phyloP scores from a whole-genome alignment of 2,329 filamentous ascomycete genomes.

The Fusarium temperatum region DNA sequence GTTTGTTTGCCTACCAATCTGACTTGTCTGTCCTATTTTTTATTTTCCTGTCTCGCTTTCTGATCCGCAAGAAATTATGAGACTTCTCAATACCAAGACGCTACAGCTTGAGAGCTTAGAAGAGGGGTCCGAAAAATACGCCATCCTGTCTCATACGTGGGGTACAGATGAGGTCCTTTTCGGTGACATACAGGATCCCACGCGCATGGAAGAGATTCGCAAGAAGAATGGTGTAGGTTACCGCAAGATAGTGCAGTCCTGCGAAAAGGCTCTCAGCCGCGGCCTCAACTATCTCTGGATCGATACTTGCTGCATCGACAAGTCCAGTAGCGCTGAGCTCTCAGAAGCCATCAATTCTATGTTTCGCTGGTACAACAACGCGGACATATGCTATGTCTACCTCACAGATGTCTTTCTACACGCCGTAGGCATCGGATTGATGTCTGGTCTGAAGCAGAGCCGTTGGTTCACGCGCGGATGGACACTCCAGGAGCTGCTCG shows the following conservation, averaged over 20 bases:
- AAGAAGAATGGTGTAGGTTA: slow-evolving; percentile 34
- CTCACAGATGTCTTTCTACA: slow-evolving; percentile 35
- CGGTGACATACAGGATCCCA: slow-evolving; percentile 31
- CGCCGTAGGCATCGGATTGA: slow-evolving; percentile 17
- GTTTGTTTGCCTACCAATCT: not conserved
- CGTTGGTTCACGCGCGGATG: slow-evolving; percentile 41
- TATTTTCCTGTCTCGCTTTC: not conserved
- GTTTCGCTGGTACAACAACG: slow-evolving; percentile 40
- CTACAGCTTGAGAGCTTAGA: slow-evolving; percentile 36
- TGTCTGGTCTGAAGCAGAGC: slow-evolving; percentile 32
- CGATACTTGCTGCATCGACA: slow-evolving; percentile 44
- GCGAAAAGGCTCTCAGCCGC: slow-evolving; percentile 34
- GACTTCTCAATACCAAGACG: slow-evolving; percentile 42
- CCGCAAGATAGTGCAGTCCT: slow-evolving; percentile 36
- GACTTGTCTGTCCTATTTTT: not conserved
- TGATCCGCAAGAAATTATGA: slow-evolving; percentile 31
- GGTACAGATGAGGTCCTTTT: slow-evolving; percentile 39
- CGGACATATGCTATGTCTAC: slow-evolving; percentile 35
- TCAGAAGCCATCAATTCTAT: slow-evolving; percentile 41
- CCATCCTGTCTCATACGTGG: slow-evolving; percentile 43
- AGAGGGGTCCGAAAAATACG: slow-evolving; percentile 31
- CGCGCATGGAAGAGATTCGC: slow-evolving; percentile 32
- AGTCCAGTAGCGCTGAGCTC: slow-evolving; percentile 39
- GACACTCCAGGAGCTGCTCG: slow-evolving; percentile 41
- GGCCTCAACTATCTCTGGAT: slow-evolving; percentile 39